Percentiles rank a stretch among this genome's conserved stretches.
Conservation (phyloP, 805 yeast genomes). For the Candida broadrunensis region DNA sequence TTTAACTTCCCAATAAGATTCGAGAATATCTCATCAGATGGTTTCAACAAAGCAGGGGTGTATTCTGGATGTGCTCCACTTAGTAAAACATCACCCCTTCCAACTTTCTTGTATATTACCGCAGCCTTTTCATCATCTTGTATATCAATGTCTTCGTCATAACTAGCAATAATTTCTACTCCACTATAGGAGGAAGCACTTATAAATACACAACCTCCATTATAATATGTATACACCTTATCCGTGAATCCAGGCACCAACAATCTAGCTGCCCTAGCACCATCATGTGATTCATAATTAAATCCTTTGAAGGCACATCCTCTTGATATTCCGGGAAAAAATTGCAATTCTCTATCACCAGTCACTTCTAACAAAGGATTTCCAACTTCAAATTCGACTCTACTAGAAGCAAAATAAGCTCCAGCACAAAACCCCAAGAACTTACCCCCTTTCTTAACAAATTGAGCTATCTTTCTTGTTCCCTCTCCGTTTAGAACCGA, state of each 20-base stretch:
- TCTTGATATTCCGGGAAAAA: slow-evolving; percentile 78
- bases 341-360: slow-evolving; percentile 78
- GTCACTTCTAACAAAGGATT: slow-evolving; percentile 68
- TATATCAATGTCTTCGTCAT: slow-evolving; percentile 55
- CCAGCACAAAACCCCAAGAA: slow-evolving; percentile 95
- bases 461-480: slow-evolving; percentile 56
- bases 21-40: slow-evolving; percentile 27
- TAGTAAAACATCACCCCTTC: slow-evolving; percentile 72
- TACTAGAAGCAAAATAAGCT: slow-evolving; percentile 74
- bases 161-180: slow-evolving; percentile 74
- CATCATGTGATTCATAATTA: slow-evolving; percentile 69
- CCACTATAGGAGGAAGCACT: slow-evolving; percentile 60
- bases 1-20: slow-evolving; percentile 33
- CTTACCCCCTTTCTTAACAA: slow-evolving; percentile 75
- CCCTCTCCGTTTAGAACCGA: slow-evolving; percentile 68
- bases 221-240: slow-evolving; percentile 52
- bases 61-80: slow-evolving; percentile 93
- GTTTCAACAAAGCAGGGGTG: slow-evolving; percentile 49
- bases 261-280: slow-evolving; percentile 62
- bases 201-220: slow-evolving; percentile 88
- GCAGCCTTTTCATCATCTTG: slow-evolving; percentile 56
- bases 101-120: slow-evolving; percentile 62
- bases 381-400: slow-evolving; percentile 84
- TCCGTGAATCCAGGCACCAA: slow-evolving; percentile 31
- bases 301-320: slow-evolving; percentile 86